Evolutionary conservation across 495 filamentous ascomycete species (phyloP).

Genomic region (Sphaerosporella brunnea): DNA sequence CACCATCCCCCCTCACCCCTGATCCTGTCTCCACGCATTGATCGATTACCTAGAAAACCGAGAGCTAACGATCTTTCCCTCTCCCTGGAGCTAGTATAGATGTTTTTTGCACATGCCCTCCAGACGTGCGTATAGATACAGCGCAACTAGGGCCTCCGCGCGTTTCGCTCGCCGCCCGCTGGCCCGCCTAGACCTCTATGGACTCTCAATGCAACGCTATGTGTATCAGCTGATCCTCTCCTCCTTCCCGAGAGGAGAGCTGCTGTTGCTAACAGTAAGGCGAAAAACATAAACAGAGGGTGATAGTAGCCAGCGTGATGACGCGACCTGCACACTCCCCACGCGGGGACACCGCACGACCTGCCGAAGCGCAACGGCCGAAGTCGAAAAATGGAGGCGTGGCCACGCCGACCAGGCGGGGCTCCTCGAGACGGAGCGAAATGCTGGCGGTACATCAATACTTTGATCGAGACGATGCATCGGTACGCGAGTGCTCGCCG

Average conservation of each 20-base stretch:
- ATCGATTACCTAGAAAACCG: background rate
- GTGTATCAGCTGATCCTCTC: constrained; percentile 35
- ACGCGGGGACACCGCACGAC: constrained; percentile 26
- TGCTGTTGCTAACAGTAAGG: no score
- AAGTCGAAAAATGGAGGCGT: constrained; percentile 62
- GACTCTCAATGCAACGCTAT: constrained; percentile 96
- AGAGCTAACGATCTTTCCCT: no score
- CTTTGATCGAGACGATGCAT: constrained; percentile 92
- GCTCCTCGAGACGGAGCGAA: constrained; percentile 73
- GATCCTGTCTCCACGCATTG: background rate
- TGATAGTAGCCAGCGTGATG: constrained; percentile 83
- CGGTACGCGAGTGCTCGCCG: constrained; percentile 69
- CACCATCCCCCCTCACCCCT: background rate
- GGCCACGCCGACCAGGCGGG: constrained; percentile 79
- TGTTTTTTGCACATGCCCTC: constrained; percentile 96
- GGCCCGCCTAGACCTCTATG: constrained; percentile 86
- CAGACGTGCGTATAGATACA: constrained; percentile 96
- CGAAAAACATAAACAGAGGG: no score
- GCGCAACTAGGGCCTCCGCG: constrained; percentile 70
- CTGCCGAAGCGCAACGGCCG: constrained; percentile 36
- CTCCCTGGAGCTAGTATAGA: constrained; percentile 59
- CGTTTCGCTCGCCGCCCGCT: constrained; percentile 66
- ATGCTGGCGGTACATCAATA: constrained; percentile 82
- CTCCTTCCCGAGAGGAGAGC: no score
- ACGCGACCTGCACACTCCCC: constrained; percentile 44